Evolutionary conservation across 2,329 filamentous ascomycete genomes (phyloP), one percentile per base, ranked within the genome.

Genomic region (Hypoxylon sp.): DNA sequence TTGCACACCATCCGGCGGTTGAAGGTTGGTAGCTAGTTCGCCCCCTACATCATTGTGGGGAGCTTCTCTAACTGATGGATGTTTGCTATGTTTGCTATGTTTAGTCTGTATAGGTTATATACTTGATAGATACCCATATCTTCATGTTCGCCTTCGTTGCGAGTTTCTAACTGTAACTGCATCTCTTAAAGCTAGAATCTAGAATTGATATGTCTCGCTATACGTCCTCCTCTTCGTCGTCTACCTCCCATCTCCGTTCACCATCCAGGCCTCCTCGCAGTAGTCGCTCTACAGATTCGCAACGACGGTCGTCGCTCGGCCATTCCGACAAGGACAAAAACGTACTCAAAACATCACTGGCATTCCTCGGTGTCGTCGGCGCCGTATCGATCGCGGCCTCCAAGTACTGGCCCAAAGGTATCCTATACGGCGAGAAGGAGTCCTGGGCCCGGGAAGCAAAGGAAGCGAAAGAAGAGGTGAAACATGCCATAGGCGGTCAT

Each of bases 361-460:
- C 71, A 13, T 72, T 74, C 42, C 67, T 75, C 7, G 72, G 72
- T 15, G 65, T 68, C 13, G 63, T 75, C 27, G 71, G 68, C 1
- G 72, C 69, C 21, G 71, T 70, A 6, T 68, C 70, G 0, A 60
- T 70, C 15, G 66, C 67, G 3, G 69, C 69, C 1, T 67, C 74
- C 58, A 71, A 69, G 55, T 68, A 67, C 53, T 73, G 70, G 71
- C 72, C 72, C 40, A 71, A 70, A 48, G 72, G 71, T 7, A 59
- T 69, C 17, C 56, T 64, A 0, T 71, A 74, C 46, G 70, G 71
- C 46, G 70, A 72, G 15, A 71, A 70, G 51, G 71, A 73, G 49
- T 66, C 68, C 15, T 73, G 71, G 68, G 51, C 50, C 0, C 38
- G 50, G 6, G 45, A 57, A 26, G 68, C 69, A 17, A 57, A 54